These are phyloP conservation scores for Didymellaceae sp. DNA, from an alignment of 2,329 filamentous ascomycete genomes.

Conservation along the genomic window DNA sequence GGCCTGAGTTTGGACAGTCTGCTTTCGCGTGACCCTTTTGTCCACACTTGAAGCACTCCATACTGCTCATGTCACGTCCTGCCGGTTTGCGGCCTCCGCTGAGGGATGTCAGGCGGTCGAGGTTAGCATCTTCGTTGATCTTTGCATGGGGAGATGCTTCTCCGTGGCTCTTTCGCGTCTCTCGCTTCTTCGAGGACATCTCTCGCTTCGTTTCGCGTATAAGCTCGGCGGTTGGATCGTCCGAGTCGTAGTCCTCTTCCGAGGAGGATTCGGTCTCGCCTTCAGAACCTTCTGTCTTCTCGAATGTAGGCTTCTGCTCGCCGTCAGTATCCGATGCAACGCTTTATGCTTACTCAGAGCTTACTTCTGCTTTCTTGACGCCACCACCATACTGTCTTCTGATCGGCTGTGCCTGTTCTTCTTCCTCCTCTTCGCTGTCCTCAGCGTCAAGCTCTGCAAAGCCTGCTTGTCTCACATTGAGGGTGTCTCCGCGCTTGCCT, in stretches of 20 bases:
- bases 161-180: constrained; percentile 54
- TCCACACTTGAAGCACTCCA: constrained; percentile 68
- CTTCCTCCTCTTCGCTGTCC: constrained; percentile 45
- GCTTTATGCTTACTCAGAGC: constrained; percentile 8
- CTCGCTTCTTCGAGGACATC: constrained; percentile 51
- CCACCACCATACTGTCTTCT: constrained; percentile 61
- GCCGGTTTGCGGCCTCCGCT: constrained; percentile 44
- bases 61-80: constrained; percentile 39
- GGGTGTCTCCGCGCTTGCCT: constrained; percentile 46
- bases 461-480: constrained; percentile 66
- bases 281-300: constrained; percentile 33
- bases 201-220: constrained; percentile 56
- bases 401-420: constrained; percentile 37
- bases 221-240: constrained; percentile 51
- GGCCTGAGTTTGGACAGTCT: constrained; percentile 58
- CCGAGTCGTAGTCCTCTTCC: constrained; percentile 52
- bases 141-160: constrained; percentile 56
- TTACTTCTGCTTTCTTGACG: constrained; percentile 42
- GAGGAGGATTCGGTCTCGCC: constrained; percentile 35
- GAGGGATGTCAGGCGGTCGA: constrained; percentile 68
- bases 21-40: constrained; percentile 65
- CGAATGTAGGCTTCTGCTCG: constrained; percentile 28
- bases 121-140: constrained; percentile 68
- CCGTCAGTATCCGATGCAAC: constrained; percentile 19
- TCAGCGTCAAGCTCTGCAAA: constrained; percentile 60